phyloP scores from a whole-genome alignment of 257 asterid species.

The Galeopsis tetrahit region DNA sequence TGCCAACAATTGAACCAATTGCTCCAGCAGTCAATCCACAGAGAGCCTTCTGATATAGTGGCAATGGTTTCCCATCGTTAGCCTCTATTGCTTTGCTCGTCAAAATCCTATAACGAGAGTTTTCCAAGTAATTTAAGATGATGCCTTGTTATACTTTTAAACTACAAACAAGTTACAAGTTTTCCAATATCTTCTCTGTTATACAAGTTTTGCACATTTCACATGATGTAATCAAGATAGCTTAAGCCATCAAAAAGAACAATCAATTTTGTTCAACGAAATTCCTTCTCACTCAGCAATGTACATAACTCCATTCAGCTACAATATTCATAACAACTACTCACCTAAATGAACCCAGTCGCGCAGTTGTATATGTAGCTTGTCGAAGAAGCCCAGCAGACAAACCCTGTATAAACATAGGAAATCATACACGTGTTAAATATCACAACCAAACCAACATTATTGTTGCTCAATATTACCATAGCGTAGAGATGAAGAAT shows the following conservation, averaged over 20 bases:
- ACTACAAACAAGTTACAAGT: neutral
- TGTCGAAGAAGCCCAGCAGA: slow-evolving; percentile 98
- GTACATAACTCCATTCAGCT: neutral
- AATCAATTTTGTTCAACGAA: neutral
- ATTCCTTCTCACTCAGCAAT: neutral
- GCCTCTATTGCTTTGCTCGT: slow-evolving; percentile 90
- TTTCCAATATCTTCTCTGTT: neutral
- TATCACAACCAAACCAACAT: slow-evolving; percentile 4
- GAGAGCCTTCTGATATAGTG: slow-evolving; percentile 90
- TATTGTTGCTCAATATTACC: neutral
- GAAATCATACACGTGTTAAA: neutral
- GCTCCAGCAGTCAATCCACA: slow-evolving; percentile 99
- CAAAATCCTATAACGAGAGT: slow-evolving; percentile 54
- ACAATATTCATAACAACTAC: slow-evolving; percentile 26
- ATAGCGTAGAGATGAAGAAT: neutral
- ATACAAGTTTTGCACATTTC: neutral
- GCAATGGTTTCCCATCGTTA: slow-evolving; percentile 89
- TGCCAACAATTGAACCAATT: slow-evolving; percentile 87
- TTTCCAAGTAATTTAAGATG: slow-evolving; percentile 15
- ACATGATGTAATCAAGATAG: neutral
- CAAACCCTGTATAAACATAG: slow-evolving; percentile 62
- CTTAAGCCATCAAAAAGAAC: slow-evolving; percentile 14
- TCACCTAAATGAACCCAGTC: slow-evolving; percentile 93
- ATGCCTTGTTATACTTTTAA: neutral
- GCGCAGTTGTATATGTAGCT: slow-evolving; percentile 97